phyloP scores from a whole-genome alignment of 1,139 yeast species.

The Diutina siamensis region DNA sequence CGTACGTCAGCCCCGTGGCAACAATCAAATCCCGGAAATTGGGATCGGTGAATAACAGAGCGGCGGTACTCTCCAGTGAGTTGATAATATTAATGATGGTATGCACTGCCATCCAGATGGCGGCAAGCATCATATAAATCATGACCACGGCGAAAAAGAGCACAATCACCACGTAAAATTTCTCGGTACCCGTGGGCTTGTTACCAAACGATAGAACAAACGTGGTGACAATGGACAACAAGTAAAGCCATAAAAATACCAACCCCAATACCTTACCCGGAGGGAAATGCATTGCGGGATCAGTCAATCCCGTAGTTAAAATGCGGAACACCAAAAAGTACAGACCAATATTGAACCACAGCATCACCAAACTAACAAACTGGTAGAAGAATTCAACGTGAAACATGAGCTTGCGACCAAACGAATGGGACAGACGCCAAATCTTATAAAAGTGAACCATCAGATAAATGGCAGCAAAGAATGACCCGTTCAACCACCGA shows the following conservation, averaged over 20 bases:
- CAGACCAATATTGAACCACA: constrained; percentile 41
- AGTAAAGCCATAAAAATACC: constrained; percentile 78
- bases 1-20: constrained; percentile 36
- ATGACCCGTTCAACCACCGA: constrained; percentile 42
- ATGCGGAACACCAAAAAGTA: constrained; percentile 75
- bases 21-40: constrained; percentile 38
- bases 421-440: constrained; percentile 32
- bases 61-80: constrained; percentile 22
- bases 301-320: constrained; percentile 57
- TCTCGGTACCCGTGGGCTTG: constrained; percentile 84
- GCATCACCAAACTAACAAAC: constrained; percentile 25
- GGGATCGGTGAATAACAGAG: constrained; percentile 29
- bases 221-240: constrained; percentile 80
- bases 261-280: constrained; percentile 75
- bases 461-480: constrained; percentile 37
- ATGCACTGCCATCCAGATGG: constrained; percentile 37
- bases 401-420: constrained; percentile 29
- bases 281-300: constrained; percentile 38
- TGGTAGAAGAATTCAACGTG: constrained; percentile 35
- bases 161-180: constrained; percentile 73
- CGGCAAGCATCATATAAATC: constrained; percentile 78
- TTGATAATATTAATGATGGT: constrained; percentile 26
- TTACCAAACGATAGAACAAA: constrained; percentile 90
- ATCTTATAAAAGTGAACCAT: constrained; percentile 33
- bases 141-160: constrained; percentile 82